These are phyloP conservation scores for Spatholobus suberectus DNA, from an alignment of 306 rosid species.

Conservation along the genomic window DNA sequence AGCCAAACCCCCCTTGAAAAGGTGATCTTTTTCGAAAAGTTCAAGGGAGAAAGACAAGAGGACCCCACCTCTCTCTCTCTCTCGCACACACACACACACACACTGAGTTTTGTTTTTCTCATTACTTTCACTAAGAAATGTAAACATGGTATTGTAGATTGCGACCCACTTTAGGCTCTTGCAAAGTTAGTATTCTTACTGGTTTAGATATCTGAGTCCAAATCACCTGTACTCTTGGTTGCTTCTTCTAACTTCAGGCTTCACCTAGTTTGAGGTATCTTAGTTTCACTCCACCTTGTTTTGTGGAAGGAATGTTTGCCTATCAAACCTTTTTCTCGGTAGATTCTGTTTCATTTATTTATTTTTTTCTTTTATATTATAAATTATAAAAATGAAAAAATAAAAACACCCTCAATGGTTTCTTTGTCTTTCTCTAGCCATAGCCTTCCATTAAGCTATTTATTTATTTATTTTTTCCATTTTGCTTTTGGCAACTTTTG, in stretches of 20 bases:
- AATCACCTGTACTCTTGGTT: slow-evolving; percentile 23
- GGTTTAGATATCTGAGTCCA: slow-evolving; percentile 23
- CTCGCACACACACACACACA: background rate
- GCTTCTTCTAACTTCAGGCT: slow-evolving; percentile 35
- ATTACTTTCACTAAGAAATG: slow-evolving; percentile 54
- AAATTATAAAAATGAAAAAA: background rate
- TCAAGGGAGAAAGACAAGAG: slow-evolving; percentile 47
- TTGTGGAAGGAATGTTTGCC: slow-evolving; percentile 51
- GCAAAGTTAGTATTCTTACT: slow-evolving; percentile 19
- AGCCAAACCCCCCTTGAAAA: slow-evolving; percentile 47
- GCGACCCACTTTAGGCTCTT: slow-evolving; percentile 5
- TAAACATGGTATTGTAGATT: slow-evolving; percentile 46
- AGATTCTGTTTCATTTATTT: slow-evolving; percentile 47
- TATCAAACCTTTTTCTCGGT: slow-evolving; percentile 44
- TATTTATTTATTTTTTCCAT: background rate
- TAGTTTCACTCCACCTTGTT: slow-evolving; percentile 47
- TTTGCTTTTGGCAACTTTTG: slow-evolving; percentile 49
- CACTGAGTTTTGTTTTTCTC: background rate
- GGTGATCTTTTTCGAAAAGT: slow-evolving; percentile 74
- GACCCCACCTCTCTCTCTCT: slow-evolving; percentile 53
- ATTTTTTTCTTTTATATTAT: background rate
- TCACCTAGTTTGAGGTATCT: slow-evolving; percentile 39
- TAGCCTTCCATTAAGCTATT: background rate
- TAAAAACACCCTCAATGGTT: slow-evolving; percentile 25
- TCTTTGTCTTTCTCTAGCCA: slow-evolving; percentile 60